Evolutionary conservation across 2,329 filamentous ascomycete genomes (phyloP).

Genomic region (Chaetomium strumarium): DNA sequence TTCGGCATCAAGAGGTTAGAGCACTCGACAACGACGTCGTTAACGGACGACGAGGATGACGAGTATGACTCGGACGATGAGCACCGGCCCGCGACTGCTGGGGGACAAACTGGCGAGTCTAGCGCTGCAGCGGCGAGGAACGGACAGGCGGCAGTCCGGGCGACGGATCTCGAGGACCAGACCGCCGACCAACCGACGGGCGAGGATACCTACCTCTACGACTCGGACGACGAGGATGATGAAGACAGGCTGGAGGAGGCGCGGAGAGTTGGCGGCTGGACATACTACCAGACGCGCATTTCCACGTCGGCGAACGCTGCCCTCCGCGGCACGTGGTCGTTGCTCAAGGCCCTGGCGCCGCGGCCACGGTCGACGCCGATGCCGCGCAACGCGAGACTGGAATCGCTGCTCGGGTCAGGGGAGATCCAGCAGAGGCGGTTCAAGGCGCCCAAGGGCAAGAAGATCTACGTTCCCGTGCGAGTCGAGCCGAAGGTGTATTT

Average conservation of each 20-base stretch:
- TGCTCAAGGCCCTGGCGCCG: conserved; percentile 48
- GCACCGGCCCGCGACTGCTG: conserved; percentile 35
- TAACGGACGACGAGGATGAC: conserved; percentile 69
- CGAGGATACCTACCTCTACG: conserved; percentile 81
- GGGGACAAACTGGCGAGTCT: conserved; percentile 31
- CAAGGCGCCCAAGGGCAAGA: conserved; percentile 75
- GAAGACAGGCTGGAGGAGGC: conserved; percentile 74
- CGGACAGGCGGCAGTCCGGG: conserved; percentile 37
- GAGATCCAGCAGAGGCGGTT: conserved; percentile 55
- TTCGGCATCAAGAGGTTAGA: conserved; percentile 85
- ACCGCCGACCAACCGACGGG: conserved; percentile 55
- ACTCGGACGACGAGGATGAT: conserved; percentile 82
- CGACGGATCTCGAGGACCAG: conserved; percentile 73
- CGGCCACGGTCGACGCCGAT: conserved; percentile 50
- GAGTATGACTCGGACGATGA: conserved; percentile 64
- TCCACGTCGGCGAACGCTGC: conserved; percentile 39
- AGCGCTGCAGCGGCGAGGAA: conserved; percentile 29
- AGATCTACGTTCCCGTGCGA: conserved; percentile 90
- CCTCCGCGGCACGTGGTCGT: conserved; percentile 38
- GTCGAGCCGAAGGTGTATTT: conserved; percentile 98
- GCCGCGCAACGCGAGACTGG: conserved; percentile 49
- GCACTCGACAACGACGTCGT: conserved; percentile 69
- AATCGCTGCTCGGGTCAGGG: conserved; percentile 48
- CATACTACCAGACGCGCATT: conserved; percentile 61
- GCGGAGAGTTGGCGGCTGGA: conserved; percentile 66